Conservation (phyloP, 2,329 filamentous ascomycete genomes). For the Aspergillus novofumigatus region DNA sequence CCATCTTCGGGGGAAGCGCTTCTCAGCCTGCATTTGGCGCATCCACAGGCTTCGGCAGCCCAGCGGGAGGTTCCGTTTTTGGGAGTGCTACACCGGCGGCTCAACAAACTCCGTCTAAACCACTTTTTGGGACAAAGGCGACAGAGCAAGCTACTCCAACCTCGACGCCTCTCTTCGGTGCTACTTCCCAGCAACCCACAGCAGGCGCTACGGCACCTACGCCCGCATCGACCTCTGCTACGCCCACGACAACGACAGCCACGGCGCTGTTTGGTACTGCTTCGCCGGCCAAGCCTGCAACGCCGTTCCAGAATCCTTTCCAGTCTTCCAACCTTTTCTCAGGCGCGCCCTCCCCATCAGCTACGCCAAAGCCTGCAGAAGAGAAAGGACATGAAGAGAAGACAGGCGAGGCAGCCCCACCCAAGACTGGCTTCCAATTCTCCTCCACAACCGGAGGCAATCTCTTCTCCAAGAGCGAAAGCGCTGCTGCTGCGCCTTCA, state of each 20-base stretch:
- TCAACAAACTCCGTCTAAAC: slow-evolving; percentile 16
- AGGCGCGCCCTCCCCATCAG: slow-evolving; percentile 6
- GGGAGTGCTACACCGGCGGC: slow-evolving; percentile 15
- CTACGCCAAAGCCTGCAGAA: slow-evolving; percentile 8
- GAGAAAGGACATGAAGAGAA: slow-evolving; percentile 11
- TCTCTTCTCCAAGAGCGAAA: slow-evolving; percentile 18
- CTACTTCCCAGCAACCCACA: slow-evolving; percentile 14
- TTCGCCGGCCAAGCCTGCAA: slow-evolving; percentile 12
- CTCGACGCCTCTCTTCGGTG: slow-evolving; percentile 27
- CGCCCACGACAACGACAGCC: slow-evolving; percentile 11
- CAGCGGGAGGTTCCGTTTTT: slow-evolving; percentile 15
- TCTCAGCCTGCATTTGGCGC: slow-evolving; percentile 15
- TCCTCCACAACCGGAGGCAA: slow-evolving; percentile 9
- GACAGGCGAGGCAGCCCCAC: slow-evolving; percentile 8
- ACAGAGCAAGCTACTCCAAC: slow-evolving; percentile 14
- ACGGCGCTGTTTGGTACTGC: slow-evolving; percentile 16
- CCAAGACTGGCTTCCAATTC: slow-evolving; percentile 14
- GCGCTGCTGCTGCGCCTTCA: slow-evolving; percentile 8
- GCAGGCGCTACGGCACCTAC: slow-evolving; percentile 13
- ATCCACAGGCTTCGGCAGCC: slow-evolving; percentile 11
- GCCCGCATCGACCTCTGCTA: slow-evolving; percentile 6
- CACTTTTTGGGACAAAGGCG: slow-evolving; percentile 20
- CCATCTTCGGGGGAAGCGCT: slow-evolving; percentile 19
- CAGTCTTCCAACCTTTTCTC: slow-evolving; percentile 19
- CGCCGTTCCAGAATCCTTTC: slow-evolving; percentile 20